Percentiles rank a stretch among this genome's conserved stretches.
Conservation (phyloP, 2,329 filamentous ascomycete species). For the Cladobotryum protrusum region DNA sequence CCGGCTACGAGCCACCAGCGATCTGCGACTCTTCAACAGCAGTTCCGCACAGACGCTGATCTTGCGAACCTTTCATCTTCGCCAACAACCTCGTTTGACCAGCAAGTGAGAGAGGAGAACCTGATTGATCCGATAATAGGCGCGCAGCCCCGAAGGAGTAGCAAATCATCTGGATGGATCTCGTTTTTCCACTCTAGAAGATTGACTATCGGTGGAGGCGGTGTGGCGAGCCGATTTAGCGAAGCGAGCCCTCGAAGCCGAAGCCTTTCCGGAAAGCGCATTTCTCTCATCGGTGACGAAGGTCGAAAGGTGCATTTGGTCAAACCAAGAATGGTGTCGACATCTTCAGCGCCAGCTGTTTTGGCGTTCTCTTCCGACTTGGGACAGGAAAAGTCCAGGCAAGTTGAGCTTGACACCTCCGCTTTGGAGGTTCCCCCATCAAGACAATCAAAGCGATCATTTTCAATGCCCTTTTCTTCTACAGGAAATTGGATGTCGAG, state of each 20-base stretch:
- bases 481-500: conserved; percentile 51
- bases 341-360: conserved; percentile 17
- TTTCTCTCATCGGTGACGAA: conserved; percentile 18
- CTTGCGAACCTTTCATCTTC: conserved; percentile 16
- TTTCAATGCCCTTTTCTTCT: conserved; percentile 55
- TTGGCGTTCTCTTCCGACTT: conserved; percentile 19
- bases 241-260: conserved; percentile 23
- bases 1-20: conserved; percentile 76
- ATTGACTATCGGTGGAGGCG: conserved; percentile 19
- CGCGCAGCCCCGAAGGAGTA: conserved; percentile 14
- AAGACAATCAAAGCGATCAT: conserved; percentile 44
- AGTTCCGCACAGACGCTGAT: conserved; percentile 33
- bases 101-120: conserved; percentile 25
- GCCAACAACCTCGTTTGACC: conserved; percentile 31
- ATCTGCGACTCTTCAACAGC: conserved; percentile 63
- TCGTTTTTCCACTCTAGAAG: conserved; percentile 50
- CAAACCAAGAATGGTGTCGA: conserved; percentile 32
- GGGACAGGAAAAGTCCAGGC: conserved; percentile 13
- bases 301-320: conserved; percentile 27
- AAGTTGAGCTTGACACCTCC: conserved; percentile 7
- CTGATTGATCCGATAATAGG: conserved; percentile 23
- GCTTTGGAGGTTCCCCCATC: conserved; percentile 35
- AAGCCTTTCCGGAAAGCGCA: conserved; percentile 21
- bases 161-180: conserved; percentile 35
- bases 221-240: conserved; percentile 18